Evolutionary conservation across 1,139 yeast species (phyloP).

Genomic region (Debaryomyces sp.): DNA sequence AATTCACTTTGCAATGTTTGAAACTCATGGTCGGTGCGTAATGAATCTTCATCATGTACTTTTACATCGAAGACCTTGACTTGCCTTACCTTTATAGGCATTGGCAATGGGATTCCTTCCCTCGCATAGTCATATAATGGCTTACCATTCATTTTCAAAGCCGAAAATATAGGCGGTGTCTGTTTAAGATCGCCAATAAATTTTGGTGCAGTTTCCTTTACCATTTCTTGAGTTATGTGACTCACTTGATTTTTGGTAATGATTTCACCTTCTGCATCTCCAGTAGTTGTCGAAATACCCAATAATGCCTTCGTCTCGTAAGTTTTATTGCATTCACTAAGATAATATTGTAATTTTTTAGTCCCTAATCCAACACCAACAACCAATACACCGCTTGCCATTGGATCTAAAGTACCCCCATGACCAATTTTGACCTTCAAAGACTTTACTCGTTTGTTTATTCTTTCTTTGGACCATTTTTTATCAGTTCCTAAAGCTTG

Average conservation of each 20-base stretch:
- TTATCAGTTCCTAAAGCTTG: slow-evolving; percentile 45
- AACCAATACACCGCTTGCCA: slow-evolving; percentile 91
- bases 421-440: slow-evolving; percentile 91
- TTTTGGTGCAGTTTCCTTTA: slow-evolving; percentile 54
- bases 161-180: slow-evolving; percentile 95
- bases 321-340: slow-evolving; percentile 71
- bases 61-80: slow-evolving; percentile 62
- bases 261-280: slow-evolving; percentile 88
- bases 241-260: slow-evolving; percentile 57
- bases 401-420: slow-evolving; percentile 96
- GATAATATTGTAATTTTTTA: slow-evolving; percentile 69
- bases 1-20: slow-evolving; percentile 50
- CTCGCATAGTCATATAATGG: slow-evolving; percentile 95
- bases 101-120: slow-evolving; percentile 82
- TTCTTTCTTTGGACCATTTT: slow-evolving; percentile 49
- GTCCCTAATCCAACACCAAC: slow-evolving; percentile 93
- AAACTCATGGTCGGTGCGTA: slow-evolving; percentile 60
- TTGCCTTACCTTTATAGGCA: slow-evolving; percentile 73
- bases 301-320: slow-evolving; percentile 85
- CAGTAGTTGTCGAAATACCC: slow-evolving; percentile 92
- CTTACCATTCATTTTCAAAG: slow-evolving; percentile 91
- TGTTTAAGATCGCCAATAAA: slow-evolving; percentile 82
- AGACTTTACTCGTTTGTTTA: slow-evolving; percentile 48
- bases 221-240: slow-evolving; percentile 59
- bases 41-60: slow-evolving; percentile 53